Evolutionary conservation across 345 rosid genomes (phyloP).

Genomic region (Citrus australasica): DNA sequence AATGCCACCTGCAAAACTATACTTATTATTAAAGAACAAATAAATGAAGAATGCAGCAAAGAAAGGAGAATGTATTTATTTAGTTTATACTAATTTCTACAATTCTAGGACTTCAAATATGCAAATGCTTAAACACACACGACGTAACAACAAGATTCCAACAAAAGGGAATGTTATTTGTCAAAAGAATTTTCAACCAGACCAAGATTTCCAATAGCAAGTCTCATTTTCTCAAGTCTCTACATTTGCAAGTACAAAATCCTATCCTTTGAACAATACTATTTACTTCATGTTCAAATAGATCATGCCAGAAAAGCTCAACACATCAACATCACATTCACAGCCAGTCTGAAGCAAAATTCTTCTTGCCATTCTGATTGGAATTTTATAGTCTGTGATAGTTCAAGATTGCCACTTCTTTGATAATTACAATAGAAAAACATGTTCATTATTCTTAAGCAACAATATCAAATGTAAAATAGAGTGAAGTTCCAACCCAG

Average conservation of each 20-base stretch:
- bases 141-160: background rate
- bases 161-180: background rate
- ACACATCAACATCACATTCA: background rate
- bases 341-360: background rate
- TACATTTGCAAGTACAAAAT: background rate
- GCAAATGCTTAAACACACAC: background rate
- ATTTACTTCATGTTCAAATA: background rate
- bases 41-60: background rate
- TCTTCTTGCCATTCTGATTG: background rate
- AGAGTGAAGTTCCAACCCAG: background rate
- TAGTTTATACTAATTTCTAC: background rate
- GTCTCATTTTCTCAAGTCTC: background rate
- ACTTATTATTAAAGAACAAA: constrained; percentile 15
- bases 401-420: background rate
- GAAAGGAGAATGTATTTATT: background rate
- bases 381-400: background rate
- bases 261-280: background rate
- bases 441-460: background rate
- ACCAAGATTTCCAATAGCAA: background rate
- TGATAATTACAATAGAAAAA: background rate
- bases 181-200: background rate
- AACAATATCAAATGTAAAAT: background rate
- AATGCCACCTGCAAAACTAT: constrained; percentile 58
- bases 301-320: background rate
- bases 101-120: background rate